Evolutionary conservation across 2,329 filamentous ascomycete species (phyloP).

Genomic region (Penicillium corylophilum): DNA sequence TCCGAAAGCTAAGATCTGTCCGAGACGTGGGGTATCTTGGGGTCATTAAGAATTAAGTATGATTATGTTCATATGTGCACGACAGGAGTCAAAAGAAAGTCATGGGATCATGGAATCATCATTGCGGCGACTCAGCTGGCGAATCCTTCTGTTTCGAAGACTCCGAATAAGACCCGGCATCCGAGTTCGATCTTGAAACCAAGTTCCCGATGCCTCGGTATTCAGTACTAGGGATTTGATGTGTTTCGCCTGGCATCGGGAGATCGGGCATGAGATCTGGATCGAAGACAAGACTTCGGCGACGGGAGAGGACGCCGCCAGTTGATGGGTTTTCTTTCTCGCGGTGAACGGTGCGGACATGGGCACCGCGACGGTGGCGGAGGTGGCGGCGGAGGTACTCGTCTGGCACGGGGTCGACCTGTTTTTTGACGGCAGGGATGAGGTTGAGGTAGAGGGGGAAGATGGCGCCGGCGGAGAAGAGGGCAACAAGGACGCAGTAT

Average conservation of each 20-base stretch:
- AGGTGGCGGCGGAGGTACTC: conserved; percentile 34
- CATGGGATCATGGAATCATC: neutral
- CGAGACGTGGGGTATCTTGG: neutral
- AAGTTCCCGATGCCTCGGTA: neutral
- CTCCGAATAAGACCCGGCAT: neutral
- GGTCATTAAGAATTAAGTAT: neutral
- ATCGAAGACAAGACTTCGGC: conserved; percentile 28
- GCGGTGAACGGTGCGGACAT: conserved; percentile 15
- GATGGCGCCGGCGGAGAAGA: conserved; percentile 51
- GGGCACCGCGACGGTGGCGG: conserved; percentile 5
- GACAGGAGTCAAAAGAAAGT: neutral
- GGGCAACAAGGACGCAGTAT: conserved; percentile 54
- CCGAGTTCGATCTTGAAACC: conserved; percentile 4
- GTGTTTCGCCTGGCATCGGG: conserved; percentile 15
- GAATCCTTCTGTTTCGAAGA: neutral
- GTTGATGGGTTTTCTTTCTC: conserved; percentile 31
- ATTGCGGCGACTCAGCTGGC: neutral
- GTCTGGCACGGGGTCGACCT: conserved; percentile 52
- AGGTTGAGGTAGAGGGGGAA: conserved; percentile 57
- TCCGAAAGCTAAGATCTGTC: neutral
- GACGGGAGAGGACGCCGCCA: conserved; percentile 32
- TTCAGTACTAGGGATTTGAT: conserved; percentile 3
- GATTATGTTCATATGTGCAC: neutral
- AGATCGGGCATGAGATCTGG: conserved; percentile 23
- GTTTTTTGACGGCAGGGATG: conserved; percentile 46